phyloP scores from a whole-genome alignment of 371 early-diverging fungal genomes.

The Mucor indicus region DNA sequence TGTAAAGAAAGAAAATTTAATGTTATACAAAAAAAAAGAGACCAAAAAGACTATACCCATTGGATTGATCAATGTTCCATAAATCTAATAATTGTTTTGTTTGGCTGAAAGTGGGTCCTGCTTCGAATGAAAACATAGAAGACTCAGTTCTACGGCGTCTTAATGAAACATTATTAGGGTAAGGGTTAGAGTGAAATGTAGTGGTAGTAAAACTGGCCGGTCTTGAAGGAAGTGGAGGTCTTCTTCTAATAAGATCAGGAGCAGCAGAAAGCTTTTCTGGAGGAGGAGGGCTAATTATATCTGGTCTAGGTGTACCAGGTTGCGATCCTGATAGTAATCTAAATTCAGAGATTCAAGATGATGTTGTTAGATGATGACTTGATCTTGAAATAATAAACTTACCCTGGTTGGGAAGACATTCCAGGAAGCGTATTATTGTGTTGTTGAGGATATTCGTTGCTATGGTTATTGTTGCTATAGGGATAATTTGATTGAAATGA shows the following conservation, averaged over 20 bases:
- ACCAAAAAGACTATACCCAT: slow-evolving; percentile 14
- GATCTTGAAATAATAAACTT: slow-evolving; percentile 4
- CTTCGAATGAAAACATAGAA: slow-evolving; percentile 46
- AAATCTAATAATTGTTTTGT: slow-evolving; percentile 41
- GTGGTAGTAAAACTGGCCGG: slow-evolving; percentile 45
- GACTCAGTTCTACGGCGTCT: slow-evolving; percentile 46
- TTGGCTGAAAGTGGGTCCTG: slow-evolving; percentile 41
- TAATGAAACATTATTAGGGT: slow-evolving; percentile 24
- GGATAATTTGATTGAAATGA: slow-evolving; percentile 20
- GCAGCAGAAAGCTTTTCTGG: slow-evolving; percentile 7
- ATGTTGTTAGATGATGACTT: background rate
- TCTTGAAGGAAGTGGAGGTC: slow-evolving; percentile 37
- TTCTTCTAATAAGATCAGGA: slow-evolving; percentile 31
- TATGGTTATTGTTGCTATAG: slow-evolving; percentile 15
- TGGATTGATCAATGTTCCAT: slow-evolving; percentile 43
- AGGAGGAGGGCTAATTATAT: slow-evolving; percentile 26
- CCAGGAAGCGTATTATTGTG: slow-evolving; percentile 17
- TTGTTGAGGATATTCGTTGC: background rate
- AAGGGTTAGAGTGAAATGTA: slow-evolving; percentile 43
- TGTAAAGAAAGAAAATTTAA: background rate
- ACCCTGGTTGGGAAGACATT: slow-evolving; percentile 20
- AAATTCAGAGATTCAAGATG: background rate
- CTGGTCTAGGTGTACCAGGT: slow-evolving; percentile 33
- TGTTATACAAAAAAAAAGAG: slow-evolving; percentile 1
- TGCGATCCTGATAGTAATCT: slow-evolving; percentile 33